phyloP scores from a whole-genome alignment of 208 protist genomes.

The Angomonas deanei region DNA sequence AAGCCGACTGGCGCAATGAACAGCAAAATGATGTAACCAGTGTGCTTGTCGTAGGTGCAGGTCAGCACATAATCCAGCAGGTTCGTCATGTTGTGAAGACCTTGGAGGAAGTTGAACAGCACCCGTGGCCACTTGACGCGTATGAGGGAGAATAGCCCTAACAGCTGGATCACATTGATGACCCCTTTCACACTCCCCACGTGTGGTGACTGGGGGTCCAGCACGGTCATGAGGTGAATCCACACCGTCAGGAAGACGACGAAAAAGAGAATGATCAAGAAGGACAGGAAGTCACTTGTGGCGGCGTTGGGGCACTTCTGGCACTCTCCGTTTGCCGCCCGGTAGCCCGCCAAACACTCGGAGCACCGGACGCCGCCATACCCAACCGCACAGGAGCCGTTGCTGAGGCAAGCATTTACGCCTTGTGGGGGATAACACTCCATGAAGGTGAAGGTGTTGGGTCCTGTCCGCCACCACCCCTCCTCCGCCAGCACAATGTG shows the following conservation, averaged over 20 bases:
- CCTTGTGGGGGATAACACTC: slow-evolving; percentile 20
- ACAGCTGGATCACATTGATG: slow-evolving; percentile 17
- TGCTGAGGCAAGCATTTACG: slow-evolving; percentile 15
- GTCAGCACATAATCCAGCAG: slow-evolving; percentile 10
- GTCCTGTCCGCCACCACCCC: slow-evolving; percentile 25
- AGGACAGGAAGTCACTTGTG: slow-evolving; percentile 15
- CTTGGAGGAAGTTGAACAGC: slow-evolving; percentile 12
- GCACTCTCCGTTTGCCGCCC: slow-evolving; percentile 12
- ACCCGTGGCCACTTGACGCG: slow-evolving; percentile 8
- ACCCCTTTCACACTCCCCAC: slow-evolving; percentile 16
- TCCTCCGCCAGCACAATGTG: slow-evolving; percentile 9
- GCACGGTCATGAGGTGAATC: slow-evolving; percentile 9
- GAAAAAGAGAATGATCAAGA: slow-evolving; percentile 6
- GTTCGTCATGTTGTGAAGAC: slow-evolving; percentile 10
- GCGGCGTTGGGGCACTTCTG: slow-evolving; percentile 12
- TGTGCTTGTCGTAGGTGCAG: slow-evolving; percentile 3
- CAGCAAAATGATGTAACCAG: slow-evolving; percentile 8
- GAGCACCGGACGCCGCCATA: slow-evolving; percentile 27
- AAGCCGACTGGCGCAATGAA: slow-evolving; percentile 11
- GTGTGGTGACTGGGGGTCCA: slow-evolving; percentile 7
- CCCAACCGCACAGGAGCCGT: slow-evolving; percentile 26
- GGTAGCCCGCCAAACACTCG: slow-evolving; percentile 16
- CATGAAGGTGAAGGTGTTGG: slow-evolving; percentile 13
- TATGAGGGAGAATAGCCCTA: slow-evolving; percentile 14
- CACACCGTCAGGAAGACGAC: slow-evolving; percentile 9